A percentile compares a stretch with the other conserved stretches of the same genome.
phyloP scores from a whole-genome alignment of 2,329 filamentous ascomycete genomes.

The Cordyceps farinosa region DNA sequence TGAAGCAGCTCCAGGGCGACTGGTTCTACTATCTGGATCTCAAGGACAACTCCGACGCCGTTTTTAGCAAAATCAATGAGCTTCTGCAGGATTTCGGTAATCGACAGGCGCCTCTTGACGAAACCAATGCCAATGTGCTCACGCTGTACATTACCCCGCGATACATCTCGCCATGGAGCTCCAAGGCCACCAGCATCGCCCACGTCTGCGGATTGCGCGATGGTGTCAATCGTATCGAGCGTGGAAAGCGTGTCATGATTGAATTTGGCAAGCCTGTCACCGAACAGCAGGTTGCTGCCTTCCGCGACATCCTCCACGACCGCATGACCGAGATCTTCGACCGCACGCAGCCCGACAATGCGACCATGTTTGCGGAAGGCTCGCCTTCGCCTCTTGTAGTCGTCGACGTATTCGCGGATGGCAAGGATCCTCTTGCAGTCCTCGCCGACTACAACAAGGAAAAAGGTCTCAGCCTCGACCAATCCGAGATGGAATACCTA shows the following conservation, averaged over 20 bases:
- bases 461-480: conserved; percentile 81
- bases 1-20: conserved; percentile 47
- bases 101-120: conserved; percentile 26
- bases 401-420: conserved; percentile 68
- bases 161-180: conserved; percentile 95
- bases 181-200: conserved; percentile 89
- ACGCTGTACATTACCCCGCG: conserved; percentile 75
- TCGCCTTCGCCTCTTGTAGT: conserved; percentile 62
- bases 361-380: conserved; percentile 73
- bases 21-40: conserved; percentile 68
- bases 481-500: conserved; percentile 87
- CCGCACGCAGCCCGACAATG: conserved; percentile 62
- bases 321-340: conserved; percentile 90
- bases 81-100: conserved; percentile 42
- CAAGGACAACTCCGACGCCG: conserved; percentile 40
- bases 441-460: conserved; percentile 80
- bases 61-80: conserved; percentile 45
- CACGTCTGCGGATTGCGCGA: conserved; percentile 80
- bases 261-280: conserved; percentile 50
- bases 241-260: conserved; percentile 74
- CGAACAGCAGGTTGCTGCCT: conserved; percentile 48
- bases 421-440: conserved; percentile 62
- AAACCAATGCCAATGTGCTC: conserved; percentile 45
- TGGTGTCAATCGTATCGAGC: conserved; percentile 74
- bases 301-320: conserved; percentile 76